Conservation (phyloP, 306 rosid species). For the Alnus rubra region DNA sequence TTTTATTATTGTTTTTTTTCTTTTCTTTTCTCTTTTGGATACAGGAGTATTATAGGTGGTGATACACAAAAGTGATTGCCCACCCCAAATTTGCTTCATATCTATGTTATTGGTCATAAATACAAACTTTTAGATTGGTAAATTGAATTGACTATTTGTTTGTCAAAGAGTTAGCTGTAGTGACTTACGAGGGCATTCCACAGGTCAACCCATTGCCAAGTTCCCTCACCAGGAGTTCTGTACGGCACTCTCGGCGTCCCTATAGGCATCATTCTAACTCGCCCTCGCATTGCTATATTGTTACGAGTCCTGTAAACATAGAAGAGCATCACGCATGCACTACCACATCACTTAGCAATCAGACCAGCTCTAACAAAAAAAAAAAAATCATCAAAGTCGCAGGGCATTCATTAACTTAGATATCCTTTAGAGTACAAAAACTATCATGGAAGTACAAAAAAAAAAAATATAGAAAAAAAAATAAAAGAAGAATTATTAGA, state of each 20-base stretch:
- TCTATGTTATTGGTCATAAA: not conserved
- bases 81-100: not conserved
- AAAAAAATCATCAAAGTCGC: not conserved
- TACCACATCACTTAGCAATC: conserved; percentile 17
- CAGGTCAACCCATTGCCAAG: conserved; percentile 95
- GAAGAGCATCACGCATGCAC: conserved; percentile 21
- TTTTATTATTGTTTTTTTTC: no score
- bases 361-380: not conserved
- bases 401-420: not conserved
- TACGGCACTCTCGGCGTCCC: conserved; percentile 93
- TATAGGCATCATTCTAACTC: conserved; percentile 81
- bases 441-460: not conserved
- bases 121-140: not conserved
- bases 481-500: not conserved
- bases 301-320: conserved; percentile 50
- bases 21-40: no score
- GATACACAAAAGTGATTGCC: not conserved
- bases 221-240: conserved; percentile 84
- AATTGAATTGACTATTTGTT: not conserved
- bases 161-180: not conserved
- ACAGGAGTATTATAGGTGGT: not conserved
- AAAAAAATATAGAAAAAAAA: no score
- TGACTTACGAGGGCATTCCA: conserved; percentile 96
- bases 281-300: conserved; percentile 58
- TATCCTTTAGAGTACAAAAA: not conserved